Evolutionary conservation across 345 rosid species (phyloP).

Genomic region (Corchorus capsularis): DNA sequence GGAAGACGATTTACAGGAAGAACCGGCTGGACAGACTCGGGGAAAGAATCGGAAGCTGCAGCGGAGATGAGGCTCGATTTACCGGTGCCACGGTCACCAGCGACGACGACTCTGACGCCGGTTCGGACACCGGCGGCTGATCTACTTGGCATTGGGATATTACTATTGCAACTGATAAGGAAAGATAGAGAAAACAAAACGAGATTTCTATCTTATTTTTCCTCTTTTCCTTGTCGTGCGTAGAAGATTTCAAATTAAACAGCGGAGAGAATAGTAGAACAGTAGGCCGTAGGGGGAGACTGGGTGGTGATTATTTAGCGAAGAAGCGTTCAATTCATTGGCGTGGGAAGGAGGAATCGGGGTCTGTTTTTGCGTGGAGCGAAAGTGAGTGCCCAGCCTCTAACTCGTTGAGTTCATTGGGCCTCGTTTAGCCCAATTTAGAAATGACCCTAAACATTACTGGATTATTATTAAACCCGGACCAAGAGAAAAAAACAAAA

Average conservation of each 20-base stretch:
- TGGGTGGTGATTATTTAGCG: background rate
- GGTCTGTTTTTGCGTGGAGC: background rate
- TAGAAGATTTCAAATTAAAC: background rate
- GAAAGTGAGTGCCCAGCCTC: background rate
- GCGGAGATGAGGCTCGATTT: slow-evolving; percentile 79
- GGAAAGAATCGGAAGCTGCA: slow-evolving; percentile 63
- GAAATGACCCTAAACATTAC: background rate
- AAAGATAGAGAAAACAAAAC: background rate
- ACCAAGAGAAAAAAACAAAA: too few species aligned
- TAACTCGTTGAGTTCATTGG: background rate
- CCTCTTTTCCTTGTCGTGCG: background rate
- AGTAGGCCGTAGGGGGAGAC: background rate
- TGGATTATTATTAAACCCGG: background rate
- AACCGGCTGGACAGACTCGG: slow-evolving; percentile 59
- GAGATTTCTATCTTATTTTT: background rate
- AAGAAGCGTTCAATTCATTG: background rate
- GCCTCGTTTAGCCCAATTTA: background rate
- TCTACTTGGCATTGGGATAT: slow-evolving; percentile 43
- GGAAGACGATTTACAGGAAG: slow-evolving; percentile 79
- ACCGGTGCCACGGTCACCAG: slow-evolving; percentile 76
- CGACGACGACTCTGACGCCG: slow-evolving; percentile 64
- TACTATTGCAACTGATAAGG: slow-evolving; percentile 9
- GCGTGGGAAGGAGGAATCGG: background rate
- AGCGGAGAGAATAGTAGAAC: background rate
- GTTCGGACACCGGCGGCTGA: slow-evolving; percentile 49